These are phyloP conservation scores for Didymella segeticola DNA, from an alignment of 2,329 filamentous ascomycete species.

Conservation along the genomic window DNA sequence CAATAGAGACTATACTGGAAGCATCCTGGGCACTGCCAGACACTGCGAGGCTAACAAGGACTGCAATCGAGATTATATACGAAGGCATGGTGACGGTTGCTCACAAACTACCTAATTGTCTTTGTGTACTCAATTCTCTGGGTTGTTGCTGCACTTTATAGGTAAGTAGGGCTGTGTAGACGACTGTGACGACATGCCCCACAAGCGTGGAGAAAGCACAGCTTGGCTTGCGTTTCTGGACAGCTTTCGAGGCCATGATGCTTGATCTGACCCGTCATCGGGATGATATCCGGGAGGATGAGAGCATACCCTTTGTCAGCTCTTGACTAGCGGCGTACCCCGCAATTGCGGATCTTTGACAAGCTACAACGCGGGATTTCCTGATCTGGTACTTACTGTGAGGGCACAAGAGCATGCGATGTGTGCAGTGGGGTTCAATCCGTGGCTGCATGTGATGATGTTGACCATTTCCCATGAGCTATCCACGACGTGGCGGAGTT, in stretches of 20 bases:
- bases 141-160: not conserved
- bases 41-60: not conserved
- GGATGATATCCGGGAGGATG: constrained; percentile 7
- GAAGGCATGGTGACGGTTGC: not conserved
- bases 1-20: not conserved
- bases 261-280: not conserved
- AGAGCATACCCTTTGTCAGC: not conserved
- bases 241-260: not conserved
- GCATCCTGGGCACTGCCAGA: not conserved
- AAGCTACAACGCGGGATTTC: not conserved
- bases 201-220: constrained; percentile 1
- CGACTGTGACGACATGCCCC: constrained; percentile 11
- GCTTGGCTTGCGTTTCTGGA: constrained; percentile 1
- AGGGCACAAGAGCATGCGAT: not conserved
- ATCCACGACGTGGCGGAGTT: not conserved
- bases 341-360: not conserved
- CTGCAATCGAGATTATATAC: not conserved
- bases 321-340: not conserved
- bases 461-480: not conserved
- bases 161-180: no score
- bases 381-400: not conserved
- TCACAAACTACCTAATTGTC: not conserved
- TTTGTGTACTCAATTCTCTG: not conserved
- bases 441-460: not conserved
- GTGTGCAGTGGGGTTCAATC: not conserved